Conservation (phyloP, 2,329 filamentous ascomycete genomes). For the Emergomyces orientalis region DNA sequence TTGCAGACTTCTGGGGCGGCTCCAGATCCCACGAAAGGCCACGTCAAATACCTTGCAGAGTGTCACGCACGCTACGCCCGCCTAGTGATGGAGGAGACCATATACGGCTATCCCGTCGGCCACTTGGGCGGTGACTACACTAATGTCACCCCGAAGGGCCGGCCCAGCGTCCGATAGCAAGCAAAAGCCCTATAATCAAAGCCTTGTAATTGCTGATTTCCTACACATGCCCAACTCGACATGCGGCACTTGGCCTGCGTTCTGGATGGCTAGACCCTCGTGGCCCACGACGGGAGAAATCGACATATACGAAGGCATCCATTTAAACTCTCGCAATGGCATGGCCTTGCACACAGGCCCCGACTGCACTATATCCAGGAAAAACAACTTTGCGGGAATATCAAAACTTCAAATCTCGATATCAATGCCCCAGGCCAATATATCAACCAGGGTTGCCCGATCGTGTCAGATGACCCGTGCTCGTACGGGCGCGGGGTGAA, state of each 20-base stretch:
- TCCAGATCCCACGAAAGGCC: slow-evolving; percentile 42
- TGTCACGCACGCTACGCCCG: slow-evolving; percentile 29
- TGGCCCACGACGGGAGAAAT: slow-evolving; percentile 41
- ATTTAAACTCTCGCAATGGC: slow-evolving; percentile 34
- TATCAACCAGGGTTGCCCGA: slow-evolving; percentile 36
- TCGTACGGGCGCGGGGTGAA: slow-evolving; percentile 49
- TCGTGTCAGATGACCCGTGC: slow-evolving; percentile 27
- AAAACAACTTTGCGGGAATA: slow-evolving; percentile 42
- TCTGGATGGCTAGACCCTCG: slow-evolving; percentile 35
- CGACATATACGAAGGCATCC: slow-evolving; percentile 46
- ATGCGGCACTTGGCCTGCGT: slow-evolving; percentile 46
- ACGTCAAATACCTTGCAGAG: slow-evolving; percentile 42
- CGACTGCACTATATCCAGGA: slow-evolving; percentile 33
- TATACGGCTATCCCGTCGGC: slow-evolving; percentile 22
- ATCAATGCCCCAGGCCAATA: slow-evolving; percentile 33
- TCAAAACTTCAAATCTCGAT: slow-evolving; percentile 43
- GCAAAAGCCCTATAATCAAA: slow-evolving; percentile 38
- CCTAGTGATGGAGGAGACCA: slow-evolving; percentile 28
- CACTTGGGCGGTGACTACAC: slow-evolving; percentile 40
- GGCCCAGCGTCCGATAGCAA: slow-evolving; percentile 40
- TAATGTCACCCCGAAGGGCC: slow-evolving; percentile 30
- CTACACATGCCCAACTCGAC: slow-evolving; percentile 40
- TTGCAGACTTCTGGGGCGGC: slow-evolving; percentile 42
- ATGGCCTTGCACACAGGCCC: slow-evolving; percentile 44
- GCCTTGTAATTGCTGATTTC: slow-evolving; percentile 41